Conservation (phyloP, 2,329 filamentous ascomycete genomes). For the Scortechinia acanthostroma region DNA sequence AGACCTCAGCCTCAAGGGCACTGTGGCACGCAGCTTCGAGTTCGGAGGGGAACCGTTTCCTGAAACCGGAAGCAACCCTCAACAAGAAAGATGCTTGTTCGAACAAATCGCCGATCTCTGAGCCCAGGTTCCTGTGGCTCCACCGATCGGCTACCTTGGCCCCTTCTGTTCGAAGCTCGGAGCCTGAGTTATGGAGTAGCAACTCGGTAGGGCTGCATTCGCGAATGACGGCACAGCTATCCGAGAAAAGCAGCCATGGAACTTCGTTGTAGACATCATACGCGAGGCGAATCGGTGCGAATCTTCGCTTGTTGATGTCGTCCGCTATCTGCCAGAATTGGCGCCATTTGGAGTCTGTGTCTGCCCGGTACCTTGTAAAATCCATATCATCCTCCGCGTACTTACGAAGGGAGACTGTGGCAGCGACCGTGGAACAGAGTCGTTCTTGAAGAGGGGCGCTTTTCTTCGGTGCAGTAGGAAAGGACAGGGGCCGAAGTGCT, state of each 20-base stretch:
- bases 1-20: constrained; percentile 39
- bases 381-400: constrained; percentile 34
- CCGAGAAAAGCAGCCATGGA: constrained; percentile 49
- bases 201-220: constrained; percentile 48
- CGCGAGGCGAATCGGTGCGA: constrained; percentile 43
- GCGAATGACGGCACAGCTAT: constrained; percentile 46
- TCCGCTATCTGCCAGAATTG: constrained; percentile 50
- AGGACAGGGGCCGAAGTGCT: constrained; percentile 9
- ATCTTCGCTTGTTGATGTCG: constrained; percentile 48
- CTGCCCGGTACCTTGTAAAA: constrained; percentile 35
- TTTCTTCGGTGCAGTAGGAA: background rate
- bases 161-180: constrained; percentile 2
- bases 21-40: constrained; percentile 33
- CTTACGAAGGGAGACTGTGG: constrained; percentile 34
- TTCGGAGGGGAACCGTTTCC: constrained; percentile 31
- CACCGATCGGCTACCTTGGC: background rate
- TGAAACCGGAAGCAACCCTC: constrained; percentile 37
- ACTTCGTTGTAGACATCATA: constrained; percentile 41
- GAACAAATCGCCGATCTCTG: constrained; percentile 23
- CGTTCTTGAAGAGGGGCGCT: constrained; percentile 39
- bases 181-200: constrained; percentile 35
- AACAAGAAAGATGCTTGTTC: constrained; percentile 34
- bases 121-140: background rate
- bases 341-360: constrained; percentile 49
- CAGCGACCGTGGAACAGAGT: constrained; percentile 37